These are phyloP conservation scores for sunflower (Helianthus annuus) DNA, from an alignment of 129 eudicot genomes.

Conservation along the genomic window DNA sequence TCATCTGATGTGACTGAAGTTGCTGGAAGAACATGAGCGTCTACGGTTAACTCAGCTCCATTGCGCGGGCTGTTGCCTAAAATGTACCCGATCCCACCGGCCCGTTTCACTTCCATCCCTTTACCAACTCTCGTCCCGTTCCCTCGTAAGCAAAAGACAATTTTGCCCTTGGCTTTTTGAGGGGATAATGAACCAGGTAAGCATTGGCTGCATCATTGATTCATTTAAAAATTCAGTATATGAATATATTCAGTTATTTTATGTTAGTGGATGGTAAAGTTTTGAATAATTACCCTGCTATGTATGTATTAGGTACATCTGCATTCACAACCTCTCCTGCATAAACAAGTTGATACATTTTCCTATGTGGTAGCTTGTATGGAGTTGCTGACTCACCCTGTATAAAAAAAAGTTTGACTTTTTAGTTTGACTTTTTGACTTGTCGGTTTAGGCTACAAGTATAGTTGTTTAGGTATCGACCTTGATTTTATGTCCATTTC, in stretches of 20 bases:
- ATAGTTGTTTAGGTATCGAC: slow-evolving; percentile 36
- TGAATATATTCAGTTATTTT: neutral
- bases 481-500: slow-evolving; percentile 64
- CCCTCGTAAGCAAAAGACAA: slow-evolving; percentile 84
- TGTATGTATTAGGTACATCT: slow-evolving; percentile 45
- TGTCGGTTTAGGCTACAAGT: neutral
- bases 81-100: slow-evolving; percentile 82
- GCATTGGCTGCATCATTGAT: slow-evolving; percentile 70
- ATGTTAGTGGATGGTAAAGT: neutral
- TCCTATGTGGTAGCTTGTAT: slow-evolving; percentile 52
- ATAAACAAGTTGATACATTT: slow-evolving; percentile 72
- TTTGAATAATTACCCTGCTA: slow-evolving; percentile 56
- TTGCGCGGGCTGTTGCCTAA: slow-evolving; percentile 65
- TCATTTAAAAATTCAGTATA: slow-evolving; percentile 15
- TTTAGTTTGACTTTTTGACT: slow-evolving; percentile 17
- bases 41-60: slow-evolving; percentile 68
- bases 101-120: slow-evolving; percentile 81
- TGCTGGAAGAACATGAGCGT: slow-evolving; percentile 89
- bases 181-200: slow-evolving; percentile 72
- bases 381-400: slow-evolving; percentile 89
- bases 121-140: slow-evolving; percentile 82
- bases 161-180: slow-evolving; percentile 70
- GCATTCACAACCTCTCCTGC: slow-evolving; percentile 64
- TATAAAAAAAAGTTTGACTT: slow-evolving; percentile 3
- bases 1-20: slow-evolving; percentile 57